phyloP scores from a whole-genome alignment of 768 basidiomycete genomes.

The Suillus variegatus region DNA sequence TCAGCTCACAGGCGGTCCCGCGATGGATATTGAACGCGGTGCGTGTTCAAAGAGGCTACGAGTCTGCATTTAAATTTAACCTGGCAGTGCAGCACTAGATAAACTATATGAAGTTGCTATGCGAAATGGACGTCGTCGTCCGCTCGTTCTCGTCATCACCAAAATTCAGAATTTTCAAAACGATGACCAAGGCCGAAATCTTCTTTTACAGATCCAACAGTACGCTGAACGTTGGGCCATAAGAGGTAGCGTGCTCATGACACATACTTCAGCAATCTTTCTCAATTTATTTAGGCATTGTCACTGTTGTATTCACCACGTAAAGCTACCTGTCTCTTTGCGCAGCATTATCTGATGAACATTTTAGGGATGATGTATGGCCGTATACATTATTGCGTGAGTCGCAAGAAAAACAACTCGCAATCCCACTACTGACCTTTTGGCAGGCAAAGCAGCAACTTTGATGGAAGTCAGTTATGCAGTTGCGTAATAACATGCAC shows the following conservation, averaged over 20 bases:
- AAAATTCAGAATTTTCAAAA: conserved; percentile 77
- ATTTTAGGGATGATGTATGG: conserved; percentile 80
- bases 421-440: conserved; percentile 15
- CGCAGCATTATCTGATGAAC: conserved; percentile 18
- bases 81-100: conserved; percentile 54
- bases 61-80: background rate
- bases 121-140: conserved; percentile 57
- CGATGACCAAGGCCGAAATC: conserved; percentile 71
- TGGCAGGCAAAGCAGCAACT: conserved; percentile 64
- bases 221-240: conserved; percentile 86
- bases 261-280: conserved; percentile 11
- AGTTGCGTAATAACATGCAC: background rate
- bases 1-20: conserved; percentile 58
- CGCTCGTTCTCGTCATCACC: conserved; percentile 80
- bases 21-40: conserved; percentile 22
- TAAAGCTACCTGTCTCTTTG: conserved; percentile 35
- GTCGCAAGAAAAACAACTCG: conserved; percentile 25
- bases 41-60: background rate
- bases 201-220: conserved; percentile 86
- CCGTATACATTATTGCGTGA: conserved; percentile 67
- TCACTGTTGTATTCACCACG: conserved; percentile 80
- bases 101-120: conserved; percentile 88
- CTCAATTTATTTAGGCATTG: conserved; percentile 48
- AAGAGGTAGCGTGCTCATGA: conserved; percentile 45
- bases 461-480: conserved; percentile 62